Conservation (phyloP, 805 yeast species). For the Metschnikowia reukaufii region DNA sequence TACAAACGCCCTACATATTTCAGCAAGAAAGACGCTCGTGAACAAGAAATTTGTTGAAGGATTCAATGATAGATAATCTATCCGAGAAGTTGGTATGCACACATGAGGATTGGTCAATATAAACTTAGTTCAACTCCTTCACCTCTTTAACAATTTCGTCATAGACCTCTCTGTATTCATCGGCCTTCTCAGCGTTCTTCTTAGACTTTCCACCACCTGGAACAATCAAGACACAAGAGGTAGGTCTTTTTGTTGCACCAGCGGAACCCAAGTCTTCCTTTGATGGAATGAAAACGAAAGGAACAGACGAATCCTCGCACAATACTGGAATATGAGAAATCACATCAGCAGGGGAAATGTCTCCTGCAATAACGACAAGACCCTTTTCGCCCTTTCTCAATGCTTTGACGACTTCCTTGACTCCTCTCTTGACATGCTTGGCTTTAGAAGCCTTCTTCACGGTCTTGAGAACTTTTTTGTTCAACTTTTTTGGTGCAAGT, state of each 20-base stretch:
- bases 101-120: neutral
- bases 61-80: neutral
- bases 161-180: conserved; percentile 86
- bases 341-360: conserved; percentile 95
- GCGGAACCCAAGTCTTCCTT: conserved; percentile 98
- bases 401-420: conserved; percentile 97
- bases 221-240: conserved; percentile 94
- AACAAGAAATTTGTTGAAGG: neutral
- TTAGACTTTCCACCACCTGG: conserved; percentile 91
- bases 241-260: conserved; percentile 98
- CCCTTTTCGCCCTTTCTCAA: conserved; percentile 98
- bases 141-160: conserved; percentile 96
- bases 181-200: conserved; percentile 66
- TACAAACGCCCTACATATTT: conserved; percentile 1
- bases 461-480: conserved; percentile 92
- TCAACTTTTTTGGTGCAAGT: conserved; percentile 91
- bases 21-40: neutral
- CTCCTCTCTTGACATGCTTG: conserved; percentile 98
- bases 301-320: conserved; percentile 92
- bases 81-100: neutral
- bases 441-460: conserved; percentile 98
- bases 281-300: conserved; percentile 91
- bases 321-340: conserved; percentile 96
- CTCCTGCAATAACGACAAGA: conserved; percentile 94
- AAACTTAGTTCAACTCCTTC: conserved; percentile 30